Conservation (phyloP, 352 stramenopile genomes). For the Phytophthora hibernalis region DNA sequence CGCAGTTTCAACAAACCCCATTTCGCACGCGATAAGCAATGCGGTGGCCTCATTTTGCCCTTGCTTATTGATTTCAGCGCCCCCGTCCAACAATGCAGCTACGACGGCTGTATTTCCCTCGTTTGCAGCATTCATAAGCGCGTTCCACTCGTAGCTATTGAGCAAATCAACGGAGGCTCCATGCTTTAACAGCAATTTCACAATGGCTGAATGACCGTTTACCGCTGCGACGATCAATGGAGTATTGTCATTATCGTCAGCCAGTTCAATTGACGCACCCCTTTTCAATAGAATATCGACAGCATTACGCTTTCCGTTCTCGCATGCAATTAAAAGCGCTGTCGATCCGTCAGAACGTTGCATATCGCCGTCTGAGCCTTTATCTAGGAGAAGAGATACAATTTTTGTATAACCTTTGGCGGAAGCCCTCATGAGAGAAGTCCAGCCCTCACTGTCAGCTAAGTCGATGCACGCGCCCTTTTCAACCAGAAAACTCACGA, state of each 20-base stretch:
- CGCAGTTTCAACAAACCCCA: not conserved
- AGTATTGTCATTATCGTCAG: not conserved
- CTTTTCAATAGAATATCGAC: not conserved
- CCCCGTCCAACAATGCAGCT: not conserved
- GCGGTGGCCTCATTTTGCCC: not conserved
- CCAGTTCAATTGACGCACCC: not conserved
- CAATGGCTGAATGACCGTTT: not conserved
- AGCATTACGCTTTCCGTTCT: not conserved
- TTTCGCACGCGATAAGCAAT: not conserved
- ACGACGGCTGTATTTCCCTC: not conserved
- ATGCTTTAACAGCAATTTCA: not conserved
- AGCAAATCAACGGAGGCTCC: not conserved
- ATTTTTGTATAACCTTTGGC: not conserved
- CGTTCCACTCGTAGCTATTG: not conserved
- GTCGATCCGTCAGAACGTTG: not conserved
- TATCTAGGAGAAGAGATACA: not conserved
- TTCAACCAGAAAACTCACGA: not conserved
- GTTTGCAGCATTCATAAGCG: not conserved
- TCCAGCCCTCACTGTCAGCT: conserved; percentile 1
- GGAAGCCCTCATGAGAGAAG: not conserved
- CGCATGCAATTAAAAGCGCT: not conserved
- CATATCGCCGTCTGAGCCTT: not conserved
- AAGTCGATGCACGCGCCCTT: conserved; percentile 1
- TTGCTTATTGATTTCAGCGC: not conserved
- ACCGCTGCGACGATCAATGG: not conserved